Evolutionary conservation across 2,329 filamentous ascomycete genomes (phyloP).

Genomic region (Phyllosticta citrichinensis): DNA sequence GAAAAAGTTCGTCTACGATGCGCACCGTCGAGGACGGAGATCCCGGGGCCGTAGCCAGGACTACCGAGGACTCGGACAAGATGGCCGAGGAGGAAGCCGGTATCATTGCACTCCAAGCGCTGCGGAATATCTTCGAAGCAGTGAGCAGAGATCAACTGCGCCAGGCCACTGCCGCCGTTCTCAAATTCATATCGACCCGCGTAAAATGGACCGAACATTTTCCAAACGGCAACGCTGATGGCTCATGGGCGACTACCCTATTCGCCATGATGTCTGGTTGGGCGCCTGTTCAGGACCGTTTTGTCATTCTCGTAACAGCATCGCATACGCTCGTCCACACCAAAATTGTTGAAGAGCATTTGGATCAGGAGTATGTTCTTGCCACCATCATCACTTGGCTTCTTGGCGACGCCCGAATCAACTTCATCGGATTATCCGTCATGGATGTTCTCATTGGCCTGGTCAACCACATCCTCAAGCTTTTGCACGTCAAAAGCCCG

Average conservation of each 20-base stretch:
- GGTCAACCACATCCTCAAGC: constrained; percentile 68
- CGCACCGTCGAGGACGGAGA: constrained; percentile 61
- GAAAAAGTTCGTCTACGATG: constrained; percentile 72
- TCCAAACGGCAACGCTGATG: constrained; percentile 33
- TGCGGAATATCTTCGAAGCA: constrained; percentile 75
- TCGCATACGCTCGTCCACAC: constrained; percentile 65
- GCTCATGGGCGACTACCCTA: constrained; percentile 72
- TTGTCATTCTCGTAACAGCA: constrained; percentile 73
- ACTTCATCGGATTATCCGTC: constrained; percentile 88
- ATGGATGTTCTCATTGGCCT: constrained; percentile 88
- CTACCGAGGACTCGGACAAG: constrained; percentile 78
- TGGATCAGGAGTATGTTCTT: constrained; percentile 65
- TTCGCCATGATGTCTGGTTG: constrained; percentile 73
- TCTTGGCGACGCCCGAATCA: constrained; percentile 69
- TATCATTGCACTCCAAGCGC: constrained; percentile 70
- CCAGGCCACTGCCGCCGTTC: constrained; percentile 59
- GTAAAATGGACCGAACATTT: constrained; percentile 19
- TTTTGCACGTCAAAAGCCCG: constrained; percentile 55
- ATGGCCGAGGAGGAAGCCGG: constrained; percentile 83
- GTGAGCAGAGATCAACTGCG: constrained; percentile 77
- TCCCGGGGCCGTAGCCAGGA: constrained; percentile 60
- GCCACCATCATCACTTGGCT: constrained; percentile 72
- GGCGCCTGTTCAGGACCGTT: constrained; percentile 90
- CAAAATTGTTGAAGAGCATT: constrained; percentile 57
- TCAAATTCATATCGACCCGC: constrained; percentile 56